A percentile compares a stretch with the other conserved stretches of the same genome.
Evolutionary conservation across 2,329 filamentous ascomycete genomes (phyloP).

Genomic region (Sporothrix pseudoabietina): DNA sequence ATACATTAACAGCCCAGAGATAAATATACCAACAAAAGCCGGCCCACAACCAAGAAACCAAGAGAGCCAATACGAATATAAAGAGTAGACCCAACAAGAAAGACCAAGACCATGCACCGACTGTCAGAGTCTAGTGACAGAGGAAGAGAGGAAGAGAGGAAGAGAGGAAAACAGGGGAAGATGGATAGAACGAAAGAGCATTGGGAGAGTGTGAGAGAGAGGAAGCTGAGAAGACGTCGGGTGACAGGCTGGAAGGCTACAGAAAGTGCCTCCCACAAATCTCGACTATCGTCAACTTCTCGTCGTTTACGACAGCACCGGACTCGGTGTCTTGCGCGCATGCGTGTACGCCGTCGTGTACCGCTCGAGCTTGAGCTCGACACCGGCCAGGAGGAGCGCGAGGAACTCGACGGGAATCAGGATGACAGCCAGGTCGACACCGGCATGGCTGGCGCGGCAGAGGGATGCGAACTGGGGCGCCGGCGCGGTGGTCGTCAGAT

Average conservation of each 20-base stretch:
- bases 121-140: neutral
- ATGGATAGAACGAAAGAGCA: no score
- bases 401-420: slow-evolving; percentile 59
- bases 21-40: neutral
- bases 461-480: slow-evolving; percentile 59
- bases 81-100: neutral
- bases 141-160: neutral
- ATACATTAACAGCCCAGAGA: neutral
- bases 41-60: neutral
- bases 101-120: neutral
- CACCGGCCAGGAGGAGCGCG: slow-evolving; percentile 51
- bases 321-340: slow-evolving; percentile 43
- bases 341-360: slow-evolving; percentile 42
- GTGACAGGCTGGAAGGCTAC: neutral
- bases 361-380: slow-evolving; percentile 50
- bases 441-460: slow-evolving; percentile 59
- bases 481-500: slow-evolving; percentile 51
- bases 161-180: no score
- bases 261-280: neutral
- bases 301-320: slow-evolving; percentile 31
- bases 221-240: neutral
- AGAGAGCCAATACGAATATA: neutral
- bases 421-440: slow-evolving; percentile 57
- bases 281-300: neutral
- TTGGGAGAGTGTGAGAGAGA: neutral